Base-by-base conservation (phyloP, 1,284 basidiomycete species). In the Peniophora sp. region DNA sequence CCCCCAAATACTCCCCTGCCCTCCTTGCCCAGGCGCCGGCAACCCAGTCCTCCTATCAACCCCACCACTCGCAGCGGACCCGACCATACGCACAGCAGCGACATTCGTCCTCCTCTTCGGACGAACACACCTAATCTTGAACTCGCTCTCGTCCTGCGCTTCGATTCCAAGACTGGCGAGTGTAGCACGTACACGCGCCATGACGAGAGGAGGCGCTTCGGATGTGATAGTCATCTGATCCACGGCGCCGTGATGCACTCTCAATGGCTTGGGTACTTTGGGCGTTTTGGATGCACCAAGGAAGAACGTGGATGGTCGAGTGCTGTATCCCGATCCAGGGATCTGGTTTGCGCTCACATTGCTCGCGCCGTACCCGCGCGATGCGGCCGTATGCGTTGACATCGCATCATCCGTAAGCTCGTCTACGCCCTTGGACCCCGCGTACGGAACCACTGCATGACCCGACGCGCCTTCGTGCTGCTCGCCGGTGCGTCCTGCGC, bases 161-260 rank as follows among this genome's bases (percentile, higher is more conserved):
- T 96, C 92, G 52, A 99, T 77, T 20, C 96, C 97, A 92, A 99
- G 95, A 41, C 78, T 79, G 59, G 85, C 78, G 52, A 99, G 73
- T 16, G 94, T 88, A 53, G 77, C 74, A 58, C 80, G 77, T 35
- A 98, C 81, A 63, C 94, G 89, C 53, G 77, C 79, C 73, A 99
- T 91, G 41, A 98, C 92, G 56, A 92, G 88, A 5, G 83, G 78
- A 12, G 96, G 95, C 14, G 84, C 73, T 17, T 83, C 79, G 6
- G 87, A 91, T 8, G 95, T 97, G 56, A 98, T 81, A 38, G 88
- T 95, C 20, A 86, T 86, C 63, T 92, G 89, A 67, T 98, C 96
- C 24, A 99, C 89, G 1, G 95, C 86, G 57, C 96, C 95, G 57
- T 91, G 87, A 63, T 98, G 96, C 41, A 90, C 79, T 14, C 91